phyloP scores from a whole-genome alignment of 495 filamentous ascomycete species.

The Patellaria atrata region DNA sequence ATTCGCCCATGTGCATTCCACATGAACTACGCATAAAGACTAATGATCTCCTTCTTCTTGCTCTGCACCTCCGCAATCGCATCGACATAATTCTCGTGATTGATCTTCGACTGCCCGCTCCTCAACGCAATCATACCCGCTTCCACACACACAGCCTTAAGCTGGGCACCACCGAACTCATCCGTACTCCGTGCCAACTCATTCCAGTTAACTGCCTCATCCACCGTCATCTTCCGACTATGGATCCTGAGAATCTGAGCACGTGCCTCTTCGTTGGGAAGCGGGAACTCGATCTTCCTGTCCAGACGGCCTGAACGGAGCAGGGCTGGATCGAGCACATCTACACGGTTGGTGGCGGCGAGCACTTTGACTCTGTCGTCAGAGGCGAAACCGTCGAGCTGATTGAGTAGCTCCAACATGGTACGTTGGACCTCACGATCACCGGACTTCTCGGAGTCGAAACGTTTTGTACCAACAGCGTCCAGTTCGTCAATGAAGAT shows the following conservation, averaged over 20 bases:
- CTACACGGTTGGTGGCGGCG: conserved; percentile 93
- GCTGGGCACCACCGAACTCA: conserved; percentile 92
- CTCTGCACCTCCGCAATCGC: conserved; percentile 90
- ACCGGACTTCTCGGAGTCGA: conserved; percentile 96
- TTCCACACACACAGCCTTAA: conserved; percentile 98
- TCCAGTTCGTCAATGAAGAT: conserved; percentile 99
- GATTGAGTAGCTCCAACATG: conserved; percentile 97
- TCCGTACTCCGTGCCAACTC: conserved; percentile 96
- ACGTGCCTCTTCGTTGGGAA: conserved; percentile 96
- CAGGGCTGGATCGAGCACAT: conserved; percentile 90
- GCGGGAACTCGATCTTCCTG: conserved; percentile 97
- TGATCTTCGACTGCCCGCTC: conserved; percentile 82
- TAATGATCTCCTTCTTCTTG: conserved; percentile 87
- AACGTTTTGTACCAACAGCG: conserved; percentile 94
- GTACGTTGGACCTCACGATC: conserved; percentile 97
- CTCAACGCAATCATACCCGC: conserved; percentile 97
- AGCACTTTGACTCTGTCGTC: conserved; percentile 98
- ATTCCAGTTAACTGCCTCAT: conserved; percentile 86
- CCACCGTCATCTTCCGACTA: conserved; percentile 95
- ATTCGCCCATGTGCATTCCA: no score
- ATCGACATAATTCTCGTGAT: conserved; percentile 98
- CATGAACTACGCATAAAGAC: conserved; percentile 24
- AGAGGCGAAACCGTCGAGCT: conserved; percentile 96
- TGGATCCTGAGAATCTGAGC: conserved; percentile 97
- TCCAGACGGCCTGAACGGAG: conserved; percentile 90